Evolutionary conservation across 2,329 filamentous ascomycete species (phyloP).

Genomic region (Diplocarpon rosae): DNA sequence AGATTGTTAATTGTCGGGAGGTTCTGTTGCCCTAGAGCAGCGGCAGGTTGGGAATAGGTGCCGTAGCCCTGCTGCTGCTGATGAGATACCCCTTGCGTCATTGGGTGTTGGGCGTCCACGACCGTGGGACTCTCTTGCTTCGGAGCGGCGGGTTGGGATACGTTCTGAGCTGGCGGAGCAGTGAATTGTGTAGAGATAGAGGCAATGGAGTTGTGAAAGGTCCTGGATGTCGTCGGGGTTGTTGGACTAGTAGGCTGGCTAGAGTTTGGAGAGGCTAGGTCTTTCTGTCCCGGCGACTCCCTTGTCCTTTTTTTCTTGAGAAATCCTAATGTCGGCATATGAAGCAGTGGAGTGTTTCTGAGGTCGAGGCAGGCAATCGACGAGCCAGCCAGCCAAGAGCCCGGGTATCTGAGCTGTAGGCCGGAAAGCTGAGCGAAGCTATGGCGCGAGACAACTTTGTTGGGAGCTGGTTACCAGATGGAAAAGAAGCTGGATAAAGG

Average conservation of each 20-base stretch:
- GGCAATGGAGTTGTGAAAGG: slow-evolving; percentile 33
- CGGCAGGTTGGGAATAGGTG: slow-evolving; percentile 22
- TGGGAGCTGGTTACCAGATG: not conserved
- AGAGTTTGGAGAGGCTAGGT: slow-evolving; percentile 55
- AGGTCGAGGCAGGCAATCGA: slow-evolving; percentile 21
- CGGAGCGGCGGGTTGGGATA: slow-evolving; percentile 21
- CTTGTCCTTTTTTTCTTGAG: slow-evolving; percentile 98
- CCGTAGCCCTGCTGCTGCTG: slow-evolving; percentile 27
- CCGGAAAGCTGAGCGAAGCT: slow-evolving; percentile 6
- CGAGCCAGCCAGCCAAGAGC: slow-evolving; percentile 13
- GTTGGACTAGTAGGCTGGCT: slow-evolving; percentile 55
- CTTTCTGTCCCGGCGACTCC: slow-evolving; percentile 61
- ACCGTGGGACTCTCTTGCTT: slow-evolving; percentile 21
- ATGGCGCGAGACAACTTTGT: slow-evolving; percentile 1
- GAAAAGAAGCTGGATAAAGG: slow-evolving; percentile 8
- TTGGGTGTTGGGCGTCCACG: slow-evolving; percentile 25
- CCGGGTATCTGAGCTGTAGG: slow-evolving; percentile 19
- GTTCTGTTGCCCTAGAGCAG: slow-evolving; percentile 41
- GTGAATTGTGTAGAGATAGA: slow-evolving; percentile 30
- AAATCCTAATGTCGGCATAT: slow-evolving; percentile 90
- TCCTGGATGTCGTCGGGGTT: slow-evolving; percentile 45
- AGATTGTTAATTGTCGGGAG: slow-evolving; percentile 74
- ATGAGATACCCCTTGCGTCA: slow-evolving; percentile 25
- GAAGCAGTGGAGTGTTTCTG: slow-evolving; percentile 22
- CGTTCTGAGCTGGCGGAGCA: slow-evolving; percentile 21